Evolutionary conservation across 495 filamentous ascomycete genomes (phyloP), one percentile per base, ranked within the genome.

Genomic region (Aspergillus wentii): DNA sequence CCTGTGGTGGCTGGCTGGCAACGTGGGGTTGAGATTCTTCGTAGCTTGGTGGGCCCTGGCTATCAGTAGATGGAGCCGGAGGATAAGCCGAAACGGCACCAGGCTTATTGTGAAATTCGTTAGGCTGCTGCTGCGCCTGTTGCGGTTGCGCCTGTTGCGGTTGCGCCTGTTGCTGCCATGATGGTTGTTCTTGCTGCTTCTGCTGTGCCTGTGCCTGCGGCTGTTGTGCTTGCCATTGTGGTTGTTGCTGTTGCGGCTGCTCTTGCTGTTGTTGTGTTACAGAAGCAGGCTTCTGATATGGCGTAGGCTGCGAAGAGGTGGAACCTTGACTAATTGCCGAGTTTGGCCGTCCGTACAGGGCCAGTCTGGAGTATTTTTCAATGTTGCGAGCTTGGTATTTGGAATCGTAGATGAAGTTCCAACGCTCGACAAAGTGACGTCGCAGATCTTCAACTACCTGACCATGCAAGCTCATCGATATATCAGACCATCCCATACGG

Each of bases 401-500:
- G 32, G 79, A 73, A 33, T 80, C 70, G 40, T 80, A 95, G 38
- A 97, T 92, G 55, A 85, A 95, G 62, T 95, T 95, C 90, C 91
- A 97, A 41, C 91, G 70, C 46, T 95, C 79, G 9, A 80, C 71
- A 50, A 97, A 97, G 51, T 95, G 88, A 2, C 71, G 69, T 14
- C 77, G 71, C 13, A 97, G 65, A 52, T 88, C 91, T 36, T 85
- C 71, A 0, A 94, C 82, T 8, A 83, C 82, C 0, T 84, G 84
- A 0, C 91, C 91, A n/a, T 71, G 73, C 17, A 97, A 49, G 40
- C 83, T 88, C 20, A 97, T 65, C 19, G 85, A 83, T 38, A 97
- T 74, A 62, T 97, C 91, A 17, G 86, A 83, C 89, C 89, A 95
- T 8, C 91, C 91, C 88, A 97, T 95, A 34, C 91, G 77, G 8